Evolutionary conservation across 2,329 filamentous ascomycete genomes (phyloP).

Genomic region (Thelonectria rubi): DNA sequence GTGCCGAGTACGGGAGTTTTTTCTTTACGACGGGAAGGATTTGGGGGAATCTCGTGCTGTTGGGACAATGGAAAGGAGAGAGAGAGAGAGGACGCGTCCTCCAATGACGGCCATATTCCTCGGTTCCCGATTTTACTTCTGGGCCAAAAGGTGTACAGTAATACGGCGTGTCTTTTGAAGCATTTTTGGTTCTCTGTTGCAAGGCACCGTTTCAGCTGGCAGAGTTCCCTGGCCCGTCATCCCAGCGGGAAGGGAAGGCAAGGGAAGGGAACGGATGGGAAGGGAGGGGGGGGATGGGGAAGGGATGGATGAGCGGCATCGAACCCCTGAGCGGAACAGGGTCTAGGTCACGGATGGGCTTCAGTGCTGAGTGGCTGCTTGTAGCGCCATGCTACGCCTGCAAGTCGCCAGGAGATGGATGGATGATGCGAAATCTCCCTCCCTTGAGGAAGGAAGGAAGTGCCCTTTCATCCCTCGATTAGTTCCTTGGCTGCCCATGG

Average conservation of each 20-base stretch:
- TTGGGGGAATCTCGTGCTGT: too few species aligned
- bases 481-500: neutral
- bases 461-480: constrained; percentile 2
- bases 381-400: neutral
- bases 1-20: too few species aligned
- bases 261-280: neutral
- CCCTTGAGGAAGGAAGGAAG: too few species aligned
- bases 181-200: too few species aligned
- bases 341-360: neutral
- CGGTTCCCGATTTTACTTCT: too few species aligned
- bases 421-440: neutral
- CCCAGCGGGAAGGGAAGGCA: neutral
- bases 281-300: too few species aligned
- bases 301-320: too few species aligned
- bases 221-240: neutral
- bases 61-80: too few species aligned
- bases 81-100: too few species aligned
- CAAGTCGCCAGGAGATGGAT: neutral
- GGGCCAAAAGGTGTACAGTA: too few species aligned
- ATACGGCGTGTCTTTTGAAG: too few species aligned
- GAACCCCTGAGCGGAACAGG: neutral
- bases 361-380: neutral
- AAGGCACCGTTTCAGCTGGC: neutral
- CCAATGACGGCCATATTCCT: too few species aligned
- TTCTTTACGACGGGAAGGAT: neutral